Evolutionary conservation across 164 flowering plant species (phyloP), one percentile per base, ranked within the genome.

Genomic region (Tetrastigma voinierianum): DNA sequence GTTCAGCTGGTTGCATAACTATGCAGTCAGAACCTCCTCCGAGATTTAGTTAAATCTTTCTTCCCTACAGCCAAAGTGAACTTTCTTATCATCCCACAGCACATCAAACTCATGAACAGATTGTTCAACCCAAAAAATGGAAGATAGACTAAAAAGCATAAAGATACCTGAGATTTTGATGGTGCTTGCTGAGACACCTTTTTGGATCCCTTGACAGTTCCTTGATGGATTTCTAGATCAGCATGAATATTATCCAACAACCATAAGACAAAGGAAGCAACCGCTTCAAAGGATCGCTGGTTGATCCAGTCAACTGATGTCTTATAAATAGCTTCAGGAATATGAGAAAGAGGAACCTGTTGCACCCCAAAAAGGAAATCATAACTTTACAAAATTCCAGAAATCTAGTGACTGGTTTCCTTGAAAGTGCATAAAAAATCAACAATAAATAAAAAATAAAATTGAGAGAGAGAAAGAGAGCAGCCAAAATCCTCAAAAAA

Each of bases 261-360:
- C 82, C 81, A 81, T 25, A 75, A 18, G 8, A 78, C 79, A 71
- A 83, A 81, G 17, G 78, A n/a, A n/a, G n/a, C 78, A 64, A 83
- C 76, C 1, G 83, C 79, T 14, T 80, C 83, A 14, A 51, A 2
- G 55, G 84, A 71, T 17, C 72, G 66, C 10, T 75, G 67, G 58
- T 46, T 64, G 17, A 83, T 51, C 87, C 87, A 83, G 24, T 83
- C 84, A 66, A 56, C 72, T 23, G 87, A 78, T 17, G 77, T 77
- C 78, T 73, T 83, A 48, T 77, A 83, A 55, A 83, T 75, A 59
- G 52, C 63, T 25, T 77, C 81, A 25, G 83, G 46, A 12, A 83
- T 66, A 51, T 76, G 71, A 11, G 70, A 70, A 17, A 82, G 57
- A 2, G 86, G 86, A 25, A 77, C 67, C 85, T 82, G 83, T 23